Evolutionary conservation across 2,329 filamentous ascomycete species (phyloP).

Genomic region (Aurifilum marmelostoma): DNA sequence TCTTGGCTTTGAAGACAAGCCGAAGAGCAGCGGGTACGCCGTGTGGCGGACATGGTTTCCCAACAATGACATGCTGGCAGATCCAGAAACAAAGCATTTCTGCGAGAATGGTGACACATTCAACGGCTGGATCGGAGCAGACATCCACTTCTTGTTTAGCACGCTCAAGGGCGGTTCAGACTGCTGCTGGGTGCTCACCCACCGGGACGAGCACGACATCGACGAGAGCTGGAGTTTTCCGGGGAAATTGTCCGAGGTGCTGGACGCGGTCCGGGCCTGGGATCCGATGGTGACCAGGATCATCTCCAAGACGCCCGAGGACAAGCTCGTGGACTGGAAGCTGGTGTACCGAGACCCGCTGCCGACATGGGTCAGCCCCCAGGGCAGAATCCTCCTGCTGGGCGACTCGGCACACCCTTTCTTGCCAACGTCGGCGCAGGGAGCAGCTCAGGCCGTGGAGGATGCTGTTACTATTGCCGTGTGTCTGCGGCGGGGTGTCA

Average conservation of each 20-base stretch:
- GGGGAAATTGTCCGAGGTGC: slow-evolving; percentile 47
- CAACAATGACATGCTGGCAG: too few relatives aligned
- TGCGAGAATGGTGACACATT: too few relatives aligned
- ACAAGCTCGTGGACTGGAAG: slow-evolving; percentile 32
- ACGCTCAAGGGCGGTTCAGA: too few relatives aligned
- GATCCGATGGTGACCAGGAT: slow-evolving; percentile 45
- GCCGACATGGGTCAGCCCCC: slow-evolving; percentile 38
- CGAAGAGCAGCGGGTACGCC: too few relatives aligned
- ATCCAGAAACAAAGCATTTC: too few relatives aligned
- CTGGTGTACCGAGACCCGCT: slow-evolving; percentile 36
- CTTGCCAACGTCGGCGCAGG: slow-evolving; percentile 43
- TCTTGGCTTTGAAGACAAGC: too few relatives aligned
- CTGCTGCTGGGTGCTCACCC: too few relatives aligned
- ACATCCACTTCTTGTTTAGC: too few relatives aligned
- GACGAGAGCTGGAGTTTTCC: slow-evolving; percentile 52
- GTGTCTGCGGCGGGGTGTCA: slow-evolving; percentile 43
- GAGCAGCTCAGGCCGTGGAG: slow-evolving; percentile 46
- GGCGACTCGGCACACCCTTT: slow-evolving; percentile 47
- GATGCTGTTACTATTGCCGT: slow-evolving; percentile 42
- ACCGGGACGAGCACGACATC: slow-evolving; percentile 49
- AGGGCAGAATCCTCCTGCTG: slow-evolving; percentile 40
- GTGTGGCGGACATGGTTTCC: too few relatives aligned
- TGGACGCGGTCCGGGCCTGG: slow-evolving; percentile 47
- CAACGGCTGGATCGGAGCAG: too few relatives aligned
- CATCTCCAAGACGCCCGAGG: slow-evolving; percentile 36